Evolutionary conservation across 495 filamentous ascomycete species (phyloP).

Genomic region (Talaromyces nanjingensis): DNA sequence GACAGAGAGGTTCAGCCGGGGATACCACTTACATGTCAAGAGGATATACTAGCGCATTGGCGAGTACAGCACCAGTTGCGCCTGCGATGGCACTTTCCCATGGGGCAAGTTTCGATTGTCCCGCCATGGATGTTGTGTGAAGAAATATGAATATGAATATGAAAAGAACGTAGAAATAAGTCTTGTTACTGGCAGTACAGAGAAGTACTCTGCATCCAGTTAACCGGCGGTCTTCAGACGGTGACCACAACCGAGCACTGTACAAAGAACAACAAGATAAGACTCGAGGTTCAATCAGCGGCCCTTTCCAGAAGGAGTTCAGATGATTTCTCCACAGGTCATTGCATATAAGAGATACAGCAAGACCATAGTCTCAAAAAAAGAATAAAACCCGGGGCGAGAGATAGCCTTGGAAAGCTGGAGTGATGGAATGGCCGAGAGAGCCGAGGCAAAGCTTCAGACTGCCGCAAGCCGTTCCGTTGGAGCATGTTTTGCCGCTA

Average conservation of each 20-base stretch:
- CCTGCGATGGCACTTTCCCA: conserved; percentile 93
- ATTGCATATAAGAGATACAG: neutral
- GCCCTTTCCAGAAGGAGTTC: neutral
- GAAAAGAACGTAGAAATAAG: neutral
- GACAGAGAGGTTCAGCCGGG: neutral
- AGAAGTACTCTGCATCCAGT: neutral
- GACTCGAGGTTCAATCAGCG: neutral
- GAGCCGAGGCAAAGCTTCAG: conserved; percentile 9
- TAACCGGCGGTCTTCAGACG: neutral
- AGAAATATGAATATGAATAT: conserved; percentile 6
- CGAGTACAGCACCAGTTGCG: conserved; percentile 86
- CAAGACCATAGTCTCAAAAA: neutral
- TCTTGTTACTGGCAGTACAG: neutral
- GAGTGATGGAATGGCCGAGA: neutral
- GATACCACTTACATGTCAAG: conserved; percentile 74
- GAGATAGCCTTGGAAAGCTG: neutral
- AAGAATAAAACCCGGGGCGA: neutral
- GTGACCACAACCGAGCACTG: neutral
- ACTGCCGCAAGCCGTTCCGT: neutral
- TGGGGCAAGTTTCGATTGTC: conserved; percentile 83
- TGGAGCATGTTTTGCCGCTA: neutral
- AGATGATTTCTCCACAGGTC: neutral
- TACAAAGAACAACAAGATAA: neutral
- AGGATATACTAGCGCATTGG: conserved; percentile 94
- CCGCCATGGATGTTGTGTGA: conserved; percentile 51